Evolutionary conservation across 768 basidiomycete species (phyloP), one percentile per base, ranked within the genome.

Genomic region (Cyclocybe cylindracea): DNA sequence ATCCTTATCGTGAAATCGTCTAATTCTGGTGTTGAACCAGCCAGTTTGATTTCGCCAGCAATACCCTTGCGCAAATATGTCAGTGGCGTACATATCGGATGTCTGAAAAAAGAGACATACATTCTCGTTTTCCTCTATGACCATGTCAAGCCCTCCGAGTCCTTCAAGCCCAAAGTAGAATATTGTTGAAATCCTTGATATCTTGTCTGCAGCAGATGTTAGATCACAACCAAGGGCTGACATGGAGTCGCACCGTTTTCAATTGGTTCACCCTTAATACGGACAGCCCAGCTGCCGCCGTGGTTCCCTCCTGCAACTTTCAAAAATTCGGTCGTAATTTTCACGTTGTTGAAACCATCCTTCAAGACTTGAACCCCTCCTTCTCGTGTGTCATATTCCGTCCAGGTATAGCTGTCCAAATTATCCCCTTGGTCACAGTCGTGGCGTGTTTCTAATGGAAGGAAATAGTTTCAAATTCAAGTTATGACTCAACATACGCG

Each of bases 131-230:
- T 87, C 85, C 32, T 86, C 85, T 0, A 84, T 88, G 44, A 89
- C 86, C 77, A 97, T 79, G 51, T 89, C 84, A 19, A 98, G 53
- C 2, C 80, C 84, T 10, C 96, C 94, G 1, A 94, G 71, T 0
- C 94, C 95, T 61, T 98, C 94, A 31, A 95, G 69, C 0, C 93
- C 94, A 56, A 89, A 71, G 62, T 98, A 96, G 64, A 93, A 96
- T 46, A 98, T 79, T 2, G 88, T 74, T 2, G 94, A 92, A 31
- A 87, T 79, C 18, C 84, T 78, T 16, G 86, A 87, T 7, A 82
- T 76, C 39, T 73, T 64, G 13, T 64, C 74, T 80, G 40, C 16
- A 62, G 64, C 70, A 39, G 7, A 18, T 41, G 18, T 42, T 42
- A 37, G 3, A 34, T n/a, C 40, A 32, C 11, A 2, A 44, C n/a